A percentile compares a stretch with the other conserved stretches of the same genome.
Evolutionary conservation across 345 rosid species (phyloP).

Genomic region (Citrus unshiu): DNA sequence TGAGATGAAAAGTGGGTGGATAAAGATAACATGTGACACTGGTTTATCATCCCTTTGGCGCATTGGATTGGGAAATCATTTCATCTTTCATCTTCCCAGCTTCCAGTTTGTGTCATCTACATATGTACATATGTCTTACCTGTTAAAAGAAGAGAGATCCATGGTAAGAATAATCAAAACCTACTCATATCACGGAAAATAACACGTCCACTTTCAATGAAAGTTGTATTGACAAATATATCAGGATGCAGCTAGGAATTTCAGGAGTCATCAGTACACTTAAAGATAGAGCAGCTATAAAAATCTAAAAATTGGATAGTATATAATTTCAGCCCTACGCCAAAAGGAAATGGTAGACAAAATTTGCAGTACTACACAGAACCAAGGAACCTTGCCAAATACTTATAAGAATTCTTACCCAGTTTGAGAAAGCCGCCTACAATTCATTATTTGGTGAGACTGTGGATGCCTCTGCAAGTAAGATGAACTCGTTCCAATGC

Average conservation of each 20-base stretch:
- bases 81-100: slow-evolving; percentile 9
- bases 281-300: not conserved
- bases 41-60: slow-evolving; percentile 13
- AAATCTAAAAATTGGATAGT: not conserved
- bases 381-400: not conserved
- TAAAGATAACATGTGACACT: not conserved
- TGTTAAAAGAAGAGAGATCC: slow-evolving; percentile 19
- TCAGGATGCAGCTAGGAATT: not conserved
- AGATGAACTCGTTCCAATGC: slow-evolving; percentile 60
- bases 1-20: slow-evolving; percentile 3
- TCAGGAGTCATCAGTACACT: not conserved
- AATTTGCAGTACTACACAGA: not conserved
- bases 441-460: slow-evolving; percentile 75
- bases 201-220: slow-evolving; percentile 1
- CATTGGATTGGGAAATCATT: slow-evolving; percentile 1
- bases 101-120: slow-evolving; percentile 4
- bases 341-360: slow-evolving; percentile 4
- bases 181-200: not conserved
- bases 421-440: slow-evolving; percentile 88
- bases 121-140: slow-evolving; percentile 22
- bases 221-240: not conserved
- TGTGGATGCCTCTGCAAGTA: slow-evolving; percentile 83
- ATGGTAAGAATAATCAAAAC: not conserved
- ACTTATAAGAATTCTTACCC: slow-evolving; percentile 43
- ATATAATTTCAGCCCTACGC: slow-evolving; percentile 2